These are phyloP conservation scores for Terana coerulea DNA, from an alignment of 768 basidiomycete species.

Conservation along the genomic window DNA sequence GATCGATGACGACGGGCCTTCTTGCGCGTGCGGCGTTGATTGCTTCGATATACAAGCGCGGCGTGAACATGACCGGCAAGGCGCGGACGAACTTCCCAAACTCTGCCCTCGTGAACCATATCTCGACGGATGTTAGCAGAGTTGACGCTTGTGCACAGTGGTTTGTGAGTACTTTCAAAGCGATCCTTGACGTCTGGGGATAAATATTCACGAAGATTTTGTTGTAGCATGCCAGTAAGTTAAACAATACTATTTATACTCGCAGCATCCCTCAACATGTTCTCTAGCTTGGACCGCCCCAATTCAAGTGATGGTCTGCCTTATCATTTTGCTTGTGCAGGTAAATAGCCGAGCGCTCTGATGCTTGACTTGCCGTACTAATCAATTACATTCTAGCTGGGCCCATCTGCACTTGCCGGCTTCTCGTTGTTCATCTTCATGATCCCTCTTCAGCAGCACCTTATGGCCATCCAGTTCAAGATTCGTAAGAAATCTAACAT, in stretches of 20 bases:
- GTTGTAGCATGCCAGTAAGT: slow-evolving; percentile 36
- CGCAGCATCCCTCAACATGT: neutral
- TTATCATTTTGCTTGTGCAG: slow-evolving; percentile 57
- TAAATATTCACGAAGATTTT: neutral
- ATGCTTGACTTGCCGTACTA: neutral
- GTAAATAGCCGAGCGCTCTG: slow-evolving; percentile 31
- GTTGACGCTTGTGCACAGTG: slow-evolving; percentile 64
- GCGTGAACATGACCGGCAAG: slow-evolving; percentile 61
- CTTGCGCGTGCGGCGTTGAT: slow-evolving; percentile 65
- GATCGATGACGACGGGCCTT: slow-evolving; percentile 64
- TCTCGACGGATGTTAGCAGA: slow-evolving; percentile 64
- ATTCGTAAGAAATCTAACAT: slow-evolving; percentile 52
- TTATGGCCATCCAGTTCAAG: slow-evolving; percentile 56
- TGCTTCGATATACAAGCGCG: slow-evolving; percentile 66
- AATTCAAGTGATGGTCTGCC: slow-evolving; percentile 56
- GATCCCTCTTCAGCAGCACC: slow-evolving; percentile 57
- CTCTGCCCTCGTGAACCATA: slow-evolving; percentile 54
- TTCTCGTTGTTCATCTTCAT: slow-evolving; percentile 63
- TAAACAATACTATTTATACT: neutral
- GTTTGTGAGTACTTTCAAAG: slow-evolving; percentile 48
- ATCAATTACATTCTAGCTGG: slow-evolving; percentile 43
- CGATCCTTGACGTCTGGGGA: neutral
- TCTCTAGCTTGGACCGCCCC: slow-evolving; percentile 60
- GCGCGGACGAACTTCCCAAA: slow-evolving; percentile 62
- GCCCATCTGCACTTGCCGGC: slow-evolving; percentile 66